A percentile compares a stretch with the other conserved stretches of the same genome.
These are phyloP conservation scores for Leptographium wingfieldii DNA, from an alignment of 2,329 filamentous ascomycete genomes.

Conservation along the genomic window DNA sequence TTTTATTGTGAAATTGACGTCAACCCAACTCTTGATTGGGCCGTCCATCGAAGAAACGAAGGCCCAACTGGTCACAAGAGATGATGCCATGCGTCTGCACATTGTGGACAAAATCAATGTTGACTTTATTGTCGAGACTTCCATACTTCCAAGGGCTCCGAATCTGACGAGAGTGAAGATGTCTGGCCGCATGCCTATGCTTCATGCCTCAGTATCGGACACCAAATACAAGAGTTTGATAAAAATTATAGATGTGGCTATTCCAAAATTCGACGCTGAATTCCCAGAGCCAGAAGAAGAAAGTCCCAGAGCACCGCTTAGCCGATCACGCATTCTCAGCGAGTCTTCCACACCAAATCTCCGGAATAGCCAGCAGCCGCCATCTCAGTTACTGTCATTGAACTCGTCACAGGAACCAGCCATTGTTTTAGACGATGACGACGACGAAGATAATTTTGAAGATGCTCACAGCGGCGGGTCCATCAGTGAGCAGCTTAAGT, in stretches of 20 bases:
- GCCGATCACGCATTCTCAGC: slow-evolving; percentile 33
- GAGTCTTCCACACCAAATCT: slow-evolving; percentile 34
- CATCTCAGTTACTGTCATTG: slow-evolving; percentile 60
- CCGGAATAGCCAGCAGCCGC: slow-evolving; percentile 41
- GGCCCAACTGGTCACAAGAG: slow-evolving; percentile 57
- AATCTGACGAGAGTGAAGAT: slow-evolving; percentile 87
- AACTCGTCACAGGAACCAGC: slow-evolving; percentile 48
- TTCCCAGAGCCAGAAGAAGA: neutral
- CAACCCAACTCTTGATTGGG: slow-evolving; percentile 89
- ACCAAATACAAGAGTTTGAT: slow-evolving; percentile 95
- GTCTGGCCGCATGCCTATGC: slow-evolving; percentile 78
- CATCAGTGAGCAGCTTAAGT: slow-evolving; percentile 46
- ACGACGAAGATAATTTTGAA: slow-evolving; percentile 52
- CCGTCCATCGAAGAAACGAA: slow-evolving; percentile 87
- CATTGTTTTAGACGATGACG: slow-evolving; percentile 46
- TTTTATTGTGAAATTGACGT: slow-evolving; percentile 83
- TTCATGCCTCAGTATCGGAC: slow-evolving; percentile 87
- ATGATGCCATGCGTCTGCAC: slow-evolving; percentile 62
- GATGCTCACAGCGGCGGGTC: slow-evolving; percentile 46
- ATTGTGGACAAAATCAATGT: slow-evolving; percentile 96
- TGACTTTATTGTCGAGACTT: slow-evolving; percentile 90
- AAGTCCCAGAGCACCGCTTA: neutral
- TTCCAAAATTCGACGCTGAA: slow-evolving; percentile 63
- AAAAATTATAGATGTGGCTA: slow-evolving; percentile 88
- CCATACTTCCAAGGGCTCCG: slow-evolving; percentile 89